Percentiles rank a stretch among this genome's conserved stretches.
phyloP scores from a whole-genome alignment of 179 eudicot species.

The Nepenthes alata region DNA sequence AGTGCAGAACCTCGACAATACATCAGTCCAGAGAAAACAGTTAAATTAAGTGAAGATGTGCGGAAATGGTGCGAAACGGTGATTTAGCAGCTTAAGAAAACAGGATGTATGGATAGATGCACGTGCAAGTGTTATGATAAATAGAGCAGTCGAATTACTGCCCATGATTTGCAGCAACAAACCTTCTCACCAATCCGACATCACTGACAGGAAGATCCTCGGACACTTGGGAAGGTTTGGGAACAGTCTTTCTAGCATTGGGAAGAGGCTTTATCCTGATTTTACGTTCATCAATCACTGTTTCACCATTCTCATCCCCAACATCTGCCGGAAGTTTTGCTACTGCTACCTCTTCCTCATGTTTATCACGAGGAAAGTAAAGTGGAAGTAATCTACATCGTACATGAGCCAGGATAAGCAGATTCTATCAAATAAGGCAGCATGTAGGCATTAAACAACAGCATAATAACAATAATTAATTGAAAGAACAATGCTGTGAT shows the following conservation, averaged over 20 bases:
- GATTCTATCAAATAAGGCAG: neutral
- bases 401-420: slow-evolving; percentile 1
- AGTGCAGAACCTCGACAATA: too few relatives aligned
- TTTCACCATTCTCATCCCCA: slow-evolving; percentile 99
- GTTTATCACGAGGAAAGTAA: slow-evolving; percentile 94
- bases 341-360: slow-evolving; percentile 83
- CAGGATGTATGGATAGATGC: neutral
- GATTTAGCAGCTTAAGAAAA: neutral
- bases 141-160: neutral
- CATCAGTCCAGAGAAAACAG: too few relatives aligned
- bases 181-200: slow-evolving; percentile 60
- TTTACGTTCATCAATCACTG: slow-evolving; percentile 85
- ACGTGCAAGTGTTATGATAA: neutral
- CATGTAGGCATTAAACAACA: slow-evolving; percentile 1
- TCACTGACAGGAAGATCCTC: slow-evolving; percentile 63
- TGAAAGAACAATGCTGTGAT: neutral
- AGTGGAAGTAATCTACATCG: slow-evolving; percentile 76
- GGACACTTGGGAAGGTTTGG: slow-evolving; percentile 45
- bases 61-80: too few relatives aligned
- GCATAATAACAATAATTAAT: neutral
- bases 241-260: slow-evolving; percentile 42
- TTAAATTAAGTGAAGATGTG: too few relatives aligned
- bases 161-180: slow-evolving; percentile 8
- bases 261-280: slow-evolving; percentile 89
- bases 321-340: slow-evolving; percentile 96